Base-by-base conservation (phyloP, 1,284 basidiomycete species). In the Acaromyces ingoldii region DNA sequence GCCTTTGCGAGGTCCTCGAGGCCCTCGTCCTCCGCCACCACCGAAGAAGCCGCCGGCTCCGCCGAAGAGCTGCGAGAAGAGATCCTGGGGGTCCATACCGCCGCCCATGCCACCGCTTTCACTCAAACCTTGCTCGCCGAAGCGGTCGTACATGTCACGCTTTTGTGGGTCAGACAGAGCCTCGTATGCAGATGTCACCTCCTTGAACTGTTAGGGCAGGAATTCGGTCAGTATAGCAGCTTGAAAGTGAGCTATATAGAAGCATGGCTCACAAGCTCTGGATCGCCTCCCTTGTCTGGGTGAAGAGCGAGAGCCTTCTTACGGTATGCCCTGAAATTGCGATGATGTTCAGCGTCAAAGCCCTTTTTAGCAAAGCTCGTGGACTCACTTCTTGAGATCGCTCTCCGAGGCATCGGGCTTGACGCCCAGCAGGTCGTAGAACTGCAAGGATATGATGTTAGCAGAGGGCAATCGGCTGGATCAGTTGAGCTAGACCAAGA, bases 241-340 rank as follows among this genome's bases (percentile, higher is more conserved):
- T 17, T 7, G 22, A 7, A 13, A 17, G 17, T 13, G 13, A 29
- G 24, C 22, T 51, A 15, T 29, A 34, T 4, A 24, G n/a, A n/a
- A n/a, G n/a, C 9, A n/a, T 11, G 1, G 36, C 52, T 34, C 30
- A 49, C 39, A 28, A 22, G 78, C 78, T 98, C 95, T 29, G 63
- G 90, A 76, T 96, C 91, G 60, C 91, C 91, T 56, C 91, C 90
- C 80, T 96, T 96, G 82, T 97, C 93, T 34, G 92, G 93, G 77
- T 96, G 93, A 55, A 49, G 60, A 60, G 62, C 60, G 60, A 76
- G 55, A 24, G 70, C 60, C 59, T 71, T 60, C 60, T 69, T 64
- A 33, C 63, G 62, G 63, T 65, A 63, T 26, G 66, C 54, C 42
- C 60, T 61, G 41, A 2, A 10, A 13, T 40, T 40, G 21, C 13